These are phyloP conservation scores for Coniophora puteana DNA, from an alignment of 1,284 basidiomycete genomes.

Conservation along the genomic window DNA sequence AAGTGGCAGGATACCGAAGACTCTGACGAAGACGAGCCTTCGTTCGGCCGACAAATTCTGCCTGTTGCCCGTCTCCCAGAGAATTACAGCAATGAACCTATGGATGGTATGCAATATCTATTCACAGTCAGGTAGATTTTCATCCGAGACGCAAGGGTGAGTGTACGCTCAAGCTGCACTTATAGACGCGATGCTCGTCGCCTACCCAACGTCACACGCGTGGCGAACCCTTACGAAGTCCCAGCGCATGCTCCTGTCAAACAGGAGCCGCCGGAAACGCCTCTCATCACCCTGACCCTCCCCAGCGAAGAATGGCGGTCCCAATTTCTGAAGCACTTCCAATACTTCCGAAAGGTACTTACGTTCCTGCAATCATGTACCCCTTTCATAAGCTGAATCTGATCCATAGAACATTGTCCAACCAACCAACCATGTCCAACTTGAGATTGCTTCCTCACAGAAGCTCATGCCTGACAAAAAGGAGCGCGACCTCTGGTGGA, in stretches of 20 bases:
- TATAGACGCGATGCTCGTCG: conserved; percentile 61
- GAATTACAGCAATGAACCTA: conserved; percentile 60
- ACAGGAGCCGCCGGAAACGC: conserved; percentile 15
- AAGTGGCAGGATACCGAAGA: conserved; percentile 42
- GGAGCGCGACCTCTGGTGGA: conserved; percentile 74
- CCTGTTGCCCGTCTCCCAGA: conserved; percentile 71
- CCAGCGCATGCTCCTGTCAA: conserved; percentile 20
- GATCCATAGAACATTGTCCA: conserved; percentile 57
- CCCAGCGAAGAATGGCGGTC: conserved; percentile 66
- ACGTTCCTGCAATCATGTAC: conserved; percentile 2
- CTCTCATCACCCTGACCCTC: conserved; percentile 23
- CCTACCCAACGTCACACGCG: conserved; percentile 60
- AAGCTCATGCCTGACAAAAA: conserved; percentile 62
- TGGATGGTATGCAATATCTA: conserved; percentile 76
- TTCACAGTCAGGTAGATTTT: conserved; percentile 70
- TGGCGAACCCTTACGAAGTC: conserved; percentile 60
- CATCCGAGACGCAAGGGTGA: conserved; percentile 6
- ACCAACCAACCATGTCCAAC: conserved; percentile 48
- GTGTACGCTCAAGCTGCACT: conserved; percentile 5
- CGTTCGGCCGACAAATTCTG: conserved; percentile 60
- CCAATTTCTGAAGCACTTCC: conserved; percentile 52
- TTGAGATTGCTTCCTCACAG: conserved; percentile 22
- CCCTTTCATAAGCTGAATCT: conserved; percentile 8
- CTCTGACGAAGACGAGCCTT: conserved; percentile 50
- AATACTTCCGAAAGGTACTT: conserved; percentile 59